Evolutionary conservation across 345 rosid species (phyloP), one percentile per base, ranked within the genome.

Genomic region (Lumnitzera racemosa): DNA sequence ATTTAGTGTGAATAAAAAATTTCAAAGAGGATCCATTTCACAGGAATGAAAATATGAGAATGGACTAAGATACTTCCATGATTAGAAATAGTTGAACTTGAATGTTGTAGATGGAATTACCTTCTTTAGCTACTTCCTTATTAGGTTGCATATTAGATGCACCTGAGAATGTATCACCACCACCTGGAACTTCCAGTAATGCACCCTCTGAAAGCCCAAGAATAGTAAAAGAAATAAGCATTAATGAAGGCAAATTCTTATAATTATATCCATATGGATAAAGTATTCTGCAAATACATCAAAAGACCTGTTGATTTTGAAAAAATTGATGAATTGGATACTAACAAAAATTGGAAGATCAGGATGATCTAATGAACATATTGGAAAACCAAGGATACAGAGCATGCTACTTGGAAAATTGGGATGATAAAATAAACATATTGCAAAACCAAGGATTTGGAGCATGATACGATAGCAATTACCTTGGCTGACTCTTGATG

Each of bases 51-150:
- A 36, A 36, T 5, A 36, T 36, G 43, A 36, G 10, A 9, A 36
- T 36, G 43, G 10, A 36, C 43, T 7, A 36, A 36, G 11, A 36
- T 36, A 36, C 43, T 36, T 1, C 43, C 43, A 36, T 36, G 11
- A 36, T 4, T 36, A 36, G 31, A 36, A 36, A 36, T 36, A 36
- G 43, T 36, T 36, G 43, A 9, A 36, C 43, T 36, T 9, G 43
- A 36, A 36, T 36, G 25, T 52, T n/a, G 43, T 55, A 29, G 31
- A n/a, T 51, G 63, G 63, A 70, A 74, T n/a, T 71, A 92, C 97
- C 97, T 86, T 92, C 68, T 80, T 85, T 87, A 56, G 80, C 47
- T 50, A 6, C 65, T 63, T 88, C 82, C 71, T 84, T 90, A 63
- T 53, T 70, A 66, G 74, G 86, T 64, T 67, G 60, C 57, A 58